phyloP scores from a whole-genome alignment of 176 grass and related monocot species.

The Tillandsia leiboldiana region DNA sequence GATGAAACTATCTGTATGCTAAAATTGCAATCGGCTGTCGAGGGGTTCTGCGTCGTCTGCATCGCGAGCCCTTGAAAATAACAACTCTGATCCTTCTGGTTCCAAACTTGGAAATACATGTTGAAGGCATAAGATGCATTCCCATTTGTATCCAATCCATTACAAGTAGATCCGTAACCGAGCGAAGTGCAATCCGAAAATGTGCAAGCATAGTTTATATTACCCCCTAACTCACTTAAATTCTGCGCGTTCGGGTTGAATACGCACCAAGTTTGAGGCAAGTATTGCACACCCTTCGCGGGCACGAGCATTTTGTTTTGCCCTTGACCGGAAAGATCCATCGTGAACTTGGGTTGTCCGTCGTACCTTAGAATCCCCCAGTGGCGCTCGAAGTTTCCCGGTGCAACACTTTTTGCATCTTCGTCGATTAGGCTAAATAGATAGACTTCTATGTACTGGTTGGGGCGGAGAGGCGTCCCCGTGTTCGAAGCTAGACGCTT shows the following conservation, averaged over 20 bases:
- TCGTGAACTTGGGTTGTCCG: conserved; percentile 16
- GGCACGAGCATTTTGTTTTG: conserved; percentile 2
- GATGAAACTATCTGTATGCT: conserved; percentile 29
- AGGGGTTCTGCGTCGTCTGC: conserved; percentile 27
- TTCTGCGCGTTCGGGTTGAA: conserved; percentile 1
- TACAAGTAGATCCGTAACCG: conserved; percentile 40
- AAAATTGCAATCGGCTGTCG: conserved; percentile 31
- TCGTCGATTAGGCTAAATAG: conserved; percentile 26
- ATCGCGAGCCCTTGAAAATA: conserved; percentile 31
- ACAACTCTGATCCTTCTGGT: conserved; percentile 34
- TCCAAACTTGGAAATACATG: conserved; percentile 43
- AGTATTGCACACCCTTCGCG: conserved; percentile 8
- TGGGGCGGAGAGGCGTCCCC: conserved; percentile 13
- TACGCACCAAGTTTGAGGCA: conserved; percentile 6
- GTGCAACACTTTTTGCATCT: conserved; percentile 19
- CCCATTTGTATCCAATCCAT: conserved; percentile 33
- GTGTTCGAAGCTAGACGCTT: conserved; percentile 11
- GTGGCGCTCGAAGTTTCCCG: conserved; percentile 22
- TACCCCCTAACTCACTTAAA: conserved; percentile 1
- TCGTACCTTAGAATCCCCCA: conserved; percentile 28
- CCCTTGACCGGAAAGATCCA: conserved; percentile 22
- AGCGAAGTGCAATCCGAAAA: conserved; percentile 37
- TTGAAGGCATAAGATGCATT: conserved; percentile 61
- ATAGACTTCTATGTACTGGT: conserved; percentile 25
- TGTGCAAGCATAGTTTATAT: conserved; percentile 30